Percentiles rank a stretch among this genome's conserved stretches.
Evolutionary conservation across 495 filamentous ascomycete species (phyloP).

Genomic region (Darksidea phi): DNA sequence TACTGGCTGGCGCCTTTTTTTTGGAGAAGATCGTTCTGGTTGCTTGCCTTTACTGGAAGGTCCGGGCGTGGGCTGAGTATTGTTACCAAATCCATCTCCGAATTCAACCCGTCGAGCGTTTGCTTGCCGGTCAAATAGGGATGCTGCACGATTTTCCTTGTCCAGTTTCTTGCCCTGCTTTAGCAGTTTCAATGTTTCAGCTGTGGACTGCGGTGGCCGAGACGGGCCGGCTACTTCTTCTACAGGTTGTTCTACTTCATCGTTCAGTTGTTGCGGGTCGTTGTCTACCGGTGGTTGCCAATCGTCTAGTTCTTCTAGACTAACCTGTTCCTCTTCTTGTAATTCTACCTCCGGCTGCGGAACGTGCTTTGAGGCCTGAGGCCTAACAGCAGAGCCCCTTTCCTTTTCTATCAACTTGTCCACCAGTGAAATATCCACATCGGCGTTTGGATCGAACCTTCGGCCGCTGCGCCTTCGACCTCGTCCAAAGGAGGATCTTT

Average conservation of each 20-base stretch:
- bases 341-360: conserved; percentile 1
- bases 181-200: conserved; percentile 10
- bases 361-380: not conserved
- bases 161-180: conserved; percentile 38
- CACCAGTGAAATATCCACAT: not conserved
- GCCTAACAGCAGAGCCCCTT: not conserved
- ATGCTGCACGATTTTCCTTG: conserved; percentile 27
- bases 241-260: not conserved
- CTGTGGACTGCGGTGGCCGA: conserved; percentile 23
- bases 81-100: conserved; percentile 32
- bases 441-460: conserved; percentile 18
- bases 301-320: not conserved
- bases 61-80: conserved; percentile 26
- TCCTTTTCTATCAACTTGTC: conserved; percentile 10
- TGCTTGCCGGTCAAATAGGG: conserved; percentile 45
- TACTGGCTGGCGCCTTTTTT: conserved; percentile 15
- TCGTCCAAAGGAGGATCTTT: conserved; percentile 11
- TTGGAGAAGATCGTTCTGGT: conserved; percentile 14
- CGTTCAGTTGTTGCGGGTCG: not conserved
- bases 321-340: not conserved
- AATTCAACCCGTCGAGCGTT: conserved; percentile 41
- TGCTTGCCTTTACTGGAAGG: conserved; percentile 25
- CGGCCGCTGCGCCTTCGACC: conserved; percentile 21
- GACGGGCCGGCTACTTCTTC: not conserved
- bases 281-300: not conserved